phyloP scores from a whole-genome alignment of 2,329 filamentous ascomycete species.

The Pseudopithomyces maydicus region DNA sequence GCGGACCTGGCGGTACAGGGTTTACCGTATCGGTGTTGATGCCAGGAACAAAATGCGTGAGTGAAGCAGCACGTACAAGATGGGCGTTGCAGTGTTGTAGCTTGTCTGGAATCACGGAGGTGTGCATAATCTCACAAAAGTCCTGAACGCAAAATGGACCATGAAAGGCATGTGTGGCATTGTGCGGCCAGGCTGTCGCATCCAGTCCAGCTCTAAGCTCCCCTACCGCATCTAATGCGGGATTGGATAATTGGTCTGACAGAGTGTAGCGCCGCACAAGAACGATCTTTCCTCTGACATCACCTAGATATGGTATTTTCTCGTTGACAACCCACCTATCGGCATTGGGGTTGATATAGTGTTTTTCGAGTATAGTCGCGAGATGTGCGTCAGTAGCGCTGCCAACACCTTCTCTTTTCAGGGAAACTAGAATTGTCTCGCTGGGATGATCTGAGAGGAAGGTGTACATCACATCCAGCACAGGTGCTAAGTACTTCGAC shows the following conservation, averaged over 20 bases:
- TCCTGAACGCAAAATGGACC: slow-evolving; percentile 87
- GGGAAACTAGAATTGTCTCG: slow-evolving; percentile 81
- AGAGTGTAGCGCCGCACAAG: slow-evolving; percentile 80
- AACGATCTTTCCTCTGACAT: slow-evolving; percentile 81
- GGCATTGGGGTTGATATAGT: slow-evolving; percentile 67
- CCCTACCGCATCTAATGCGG: not conserved
- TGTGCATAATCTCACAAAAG: slow-evolving; percentile 86
- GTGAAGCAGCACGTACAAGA: slow-evolving; percentile 67
- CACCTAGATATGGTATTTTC: slow-evolving; percentile 73
- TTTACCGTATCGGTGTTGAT: slow-evolving; percentile 44
- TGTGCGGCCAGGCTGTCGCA: slow-evolving; percentile 79
- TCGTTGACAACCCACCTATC: slow-evolving; percentile 78
- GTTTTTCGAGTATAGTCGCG: slow-evolving; percentile 70
- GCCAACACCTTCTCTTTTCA: slow-evolving; percentile 91
- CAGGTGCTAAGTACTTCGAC: slow-evolving; percentile 74
- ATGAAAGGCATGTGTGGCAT: slow-evolving; percentile 76
- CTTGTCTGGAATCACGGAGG: slow-evolving; percentile 78
- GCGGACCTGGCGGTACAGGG: slow-evolving; percentile 60
- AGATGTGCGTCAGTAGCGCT: slow-evolving; percentile 80
- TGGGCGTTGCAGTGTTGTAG: slow-evolving; percentile 75
- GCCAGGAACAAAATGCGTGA: slow-evolving; percentile 45
- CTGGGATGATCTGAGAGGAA: slow-evolving; percentile 80
- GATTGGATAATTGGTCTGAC: not conserved
- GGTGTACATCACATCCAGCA: slow-evolving; percentile 71
- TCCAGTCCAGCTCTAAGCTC: slow-evolving; percentile 57